Base-by-base conservation (phyloP, 768 basidiomycete species). In the Xerocomellus chrysenteron region DNA sequence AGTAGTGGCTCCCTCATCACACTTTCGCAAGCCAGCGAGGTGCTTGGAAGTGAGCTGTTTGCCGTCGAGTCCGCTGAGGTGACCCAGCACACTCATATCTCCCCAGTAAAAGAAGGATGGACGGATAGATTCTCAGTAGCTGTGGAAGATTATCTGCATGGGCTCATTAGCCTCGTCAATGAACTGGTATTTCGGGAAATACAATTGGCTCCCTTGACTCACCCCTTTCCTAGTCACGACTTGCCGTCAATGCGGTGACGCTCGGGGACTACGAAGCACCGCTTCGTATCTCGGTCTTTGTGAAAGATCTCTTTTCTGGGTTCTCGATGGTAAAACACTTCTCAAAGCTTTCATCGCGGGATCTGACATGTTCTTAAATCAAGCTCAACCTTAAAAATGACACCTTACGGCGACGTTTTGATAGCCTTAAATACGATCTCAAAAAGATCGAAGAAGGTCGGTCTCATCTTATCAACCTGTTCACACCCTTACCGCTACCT, bases 391-490 rank as follows among this genome's bases (percentile, higher is more conserved):
- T 93, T 19, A 92, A 92, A 67, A 92, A 92, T 55, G 91, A 92
- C 64, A 66, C 76, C 0, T 74, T 93, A 17, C 84, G 90, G 5
- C 81, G 88, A 56, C 75, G 90, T 51, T 93, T 88, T 65, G 90
- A 92, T 65, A 83, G 87, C 59, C 75, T 92, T 35, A 92, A 93
- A 65, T 93, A 92, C 59, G 91, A 92, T 67, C 81, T 93, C 58
- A 92, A 92, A 70, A 92, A 91, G 65, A 88, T 93, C 17, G 90
- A 92, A 74, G 91, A 92, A 85, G 90, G 91, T 82, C 54, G 47
- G 76, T 61, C 30, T 26, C 16, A 47, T 43, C n/a, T 44, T 52
- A 47, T 36, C 35, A 16, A 33, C 36, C 33, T 45, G 51, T 39
- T 53, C 45, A 32, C 26, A 33, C n/a, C 42, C 58, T 45, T 42